A percentile compares a stretch with the other conserved stretches of the same genome.
Evolutionary conservation across 2,329 filamentous ascomycete genomes (phyloP).

Genomic region (Gliomastix tumulicola): DNA sequence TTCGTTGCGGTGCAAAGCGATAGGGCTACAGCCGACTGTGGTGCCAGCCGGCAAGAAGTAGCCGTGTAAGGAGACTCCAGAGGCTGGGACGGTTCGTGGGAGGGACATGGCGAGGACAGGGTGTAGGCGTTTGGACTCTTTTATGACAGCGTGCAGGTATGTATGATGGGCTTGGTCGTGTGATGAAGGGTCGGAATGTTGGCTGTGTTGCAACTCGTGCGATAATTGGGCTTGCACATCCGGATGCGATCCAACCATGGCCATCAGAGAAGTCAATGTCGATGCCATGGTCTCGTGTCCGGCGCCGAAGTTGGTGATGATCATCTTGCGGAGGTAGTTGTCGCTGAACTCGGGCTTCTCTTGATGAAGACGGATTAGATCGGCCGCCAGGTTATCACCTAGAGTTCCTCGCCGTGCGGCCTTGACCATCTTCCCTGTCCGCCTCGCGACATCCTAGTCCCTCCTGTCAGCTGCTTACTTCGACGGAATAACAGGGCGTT

Average conservation of each 20-base stretch:
- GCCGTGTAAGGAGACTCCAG: conserved; percentile 28
- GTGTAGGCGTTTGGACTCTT: conserved; percentile 41
- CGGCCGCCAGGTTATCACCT: conserved; percentile 32
- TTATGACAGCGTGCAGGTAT: conserved; percentile 36
- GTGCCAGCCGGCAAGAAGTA: conserved; percentile 33
- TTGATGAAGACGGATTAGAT: conserved; percentile 38
- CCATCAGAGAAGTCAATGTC: conserved; percentile 39
- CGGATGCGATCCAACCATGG: conserved; percentile 34
- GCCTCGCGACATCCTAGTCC: conserved; percentile 23
- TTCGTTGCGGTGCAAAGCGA: conserved; percentile 39
- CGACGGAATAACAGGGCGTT: too few species aligned
- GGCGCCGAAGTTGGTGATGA: conserved; percentile 47
- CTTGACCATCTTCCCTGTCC: conserved; percentile 25
- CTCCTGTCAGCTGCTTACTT: too few species aligned
- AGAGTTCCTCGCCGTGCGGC: conserved; percentile 24
- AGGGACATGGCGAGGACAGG: conserved; percentile 46
- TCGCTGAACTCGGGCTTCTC: conserved; percentile 37
- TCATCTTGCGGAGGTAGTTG: conserved; percentile 41
- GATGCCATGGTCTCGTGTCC: conserved; percentile 49
- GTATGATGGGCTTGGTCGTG: too few species aligned
- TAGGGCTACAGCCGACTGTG: conserved; percentile 42
- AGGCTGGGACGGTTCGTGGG: conserved; percentile 33
- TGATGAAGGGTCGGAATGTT: too few species aligned
- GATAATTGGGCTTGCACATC: conserved; percentile 21
- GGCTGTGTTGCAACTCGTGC: conserved; percentile 20